These are phyloP conservation scores for Gymnopilus dilepis DNA, from an alignment of 768 basidiomycete genomes.

Conservation along the genomic window DNA sequence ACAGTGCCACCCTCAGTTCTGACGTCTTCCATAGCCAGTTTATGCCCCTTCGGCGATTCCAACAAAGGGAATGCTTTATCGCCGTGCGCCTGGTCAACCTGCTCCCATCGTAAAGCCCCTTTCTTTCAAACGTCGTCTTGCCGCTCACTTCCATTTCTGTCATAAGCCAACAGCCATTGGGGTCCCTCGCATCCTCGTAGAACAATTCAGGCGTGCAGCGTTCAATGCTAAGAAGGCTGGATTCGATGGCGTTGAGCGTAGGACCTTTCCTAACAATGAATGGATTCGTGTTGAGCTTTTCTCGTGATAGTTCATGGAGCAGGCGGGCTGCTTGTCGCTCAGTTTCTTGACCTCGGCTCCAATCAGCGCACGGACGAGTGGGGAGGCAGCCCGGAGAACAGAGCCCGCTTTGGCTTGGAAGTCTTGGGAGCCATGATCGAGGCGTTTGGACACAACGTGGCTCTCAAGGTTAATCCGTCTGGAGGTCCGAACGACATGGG, in stretches of 20 bases:
- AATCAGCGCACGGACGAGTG: slow-evolving; percentile 62
- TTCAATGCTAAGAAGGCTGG: slow-evolving; percentile 56
- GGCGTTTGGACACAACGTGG: slow-evolving; percentile 51
- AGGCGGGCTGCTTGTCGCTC: slow-evolving; percentile 49
- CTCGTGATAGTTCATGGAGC: slow-evolving; percentile 43
- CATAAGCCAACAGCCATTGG: slow-evolving; percentile 44
- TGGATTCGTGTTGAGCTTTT: not conserved
- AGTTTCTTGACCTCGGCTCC: slow-evolving; percentile 53
- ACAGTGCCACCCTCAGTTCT: not conserved
- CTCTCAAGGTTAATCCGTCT: slow-evolving; percentile 48
- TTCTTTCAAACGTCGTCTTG: not conserved
- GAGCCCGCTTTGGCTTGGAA: slow-evolving; percentile 58
- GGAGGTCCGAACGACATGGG: slow-evolving; percentile 55
- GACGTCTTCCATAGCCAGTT: slow-evolving; percentile 38
- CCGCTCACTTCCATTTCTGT: not conserved
- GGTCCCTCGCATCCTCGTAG: slow-evolving; percentile 46
- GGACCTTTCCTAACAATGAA: not conserved
- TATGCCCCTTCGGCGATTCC: slow-evolving; percentile 50
- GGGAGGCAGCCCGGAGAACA: slow-evolving; percentile 64
- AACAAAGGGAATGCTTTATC: slow-evolving; percentile 47
- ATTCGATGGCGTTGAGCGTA: slow-evolving; percentile 60
- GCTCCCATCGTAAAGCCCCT: slow-evolving; percentile 41
- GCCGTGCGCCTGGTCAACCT: slow-evolving; percentile 41
- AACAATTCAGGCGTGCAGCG: slow-evolving; percentile 48
- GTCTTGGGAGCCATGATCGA: slow-evolving; percentile 47